These are phyloP conservation scores for Leccinum pachyderme DNA, from an alignment of 1,284 basidiomycete genomes.

Conservation along the genomic window DNA sequence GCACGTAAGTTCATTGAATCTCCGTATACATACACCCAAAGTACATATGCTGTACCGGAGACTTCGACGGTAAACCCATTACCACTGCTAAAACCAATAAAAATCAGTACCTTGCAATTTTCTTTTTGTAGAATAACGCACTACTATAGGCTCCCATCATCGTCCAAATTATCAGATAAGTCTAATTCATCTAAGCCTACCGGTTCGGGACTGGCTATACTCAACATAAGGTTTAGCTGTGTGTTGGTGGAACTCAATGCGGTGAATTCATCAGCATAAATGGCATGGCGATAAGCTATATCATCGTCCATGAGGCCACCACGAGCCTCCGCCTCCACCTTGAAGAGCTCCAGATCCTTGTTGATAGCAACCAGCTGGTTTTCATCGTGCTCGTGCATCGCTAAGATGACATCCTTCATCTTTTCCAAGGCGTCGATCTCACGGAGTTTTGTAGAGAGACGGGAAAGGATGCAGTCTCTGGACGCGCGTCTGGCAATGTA, in stretches of 20 bases:
- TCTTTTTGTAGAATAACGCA: not conserved
- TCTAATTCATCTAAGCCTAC: not conserved
- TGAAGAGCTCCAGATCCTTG: not conserved
- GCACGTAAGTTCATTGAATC: too few relatives aligned
- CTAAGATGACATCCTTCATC: not conserved
- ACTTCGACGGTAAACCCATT: too few relatives aligned
- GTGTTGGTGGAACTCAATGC: not conserved
- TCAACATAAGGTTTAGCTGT: not conserved
- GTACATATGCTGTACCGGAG: too few relatives aligned
- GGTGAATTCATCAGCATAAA: not conserved
- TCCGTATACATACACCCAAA: too few relatives aligned
- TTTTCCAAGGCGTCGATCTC: not conserved
- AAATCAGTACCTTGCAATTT: not conserved
- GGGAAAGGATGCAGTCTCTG: not conserved
- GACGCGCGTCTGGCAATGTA: not conserved
- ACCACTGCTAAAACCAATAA: too few relatives aligned
- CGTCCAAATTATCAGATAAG: not conserved
- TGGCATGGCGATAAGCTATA: slow-evolving; percentile 3
- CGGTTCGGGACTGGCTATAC: not conserved
- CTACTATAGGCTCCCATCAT: not conserved
- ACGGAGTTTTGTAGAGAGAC: not conserved
- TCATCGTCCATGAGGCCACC: not conserved
- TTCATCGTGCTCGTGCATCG: not conserved
- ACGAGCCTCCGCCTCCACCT: not conserved
- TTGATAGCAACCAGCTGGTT: not conserved